These are phyloP conservation scores for Porcisia hertigi DNA, from an alignment of 208 protist genomes.

Conservation along the genomic window DNA sequence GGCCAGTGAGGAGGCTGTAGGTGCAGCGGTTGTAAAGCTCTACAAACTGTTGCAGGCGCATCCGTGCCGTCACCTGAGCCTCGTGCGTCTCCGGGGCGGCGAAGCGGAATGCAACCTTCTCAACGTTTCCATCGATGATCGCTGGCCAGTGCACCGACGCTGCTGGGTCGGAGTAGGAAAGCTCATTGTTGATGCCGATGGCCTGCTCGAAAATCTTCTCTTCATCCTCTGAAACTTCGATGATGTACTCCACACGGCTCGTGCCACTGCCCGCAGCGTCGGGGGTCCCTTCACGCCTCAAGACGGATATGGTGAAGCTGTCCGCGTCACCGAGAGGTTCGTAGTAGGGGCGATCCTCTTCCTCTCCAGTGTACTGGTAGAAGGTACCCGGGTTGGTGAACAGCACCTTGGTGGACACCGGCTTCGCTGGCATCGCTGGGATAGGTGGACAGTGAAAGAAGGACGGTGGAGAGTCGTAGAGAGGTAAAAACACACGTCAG, in stretches of 20 bases:
- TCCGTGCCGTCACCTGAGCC: conserved; percentile 11
- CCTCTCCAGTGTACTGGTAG: conserved; percentile 37
- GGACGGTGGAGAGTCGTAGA: too few relatives aligned
- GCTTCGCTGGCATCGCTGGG: background rate
- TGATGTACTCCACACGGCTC: conserved; percentile 24
- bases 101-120: conserved; percentile 58
- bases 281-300: conserved; percentile 17
- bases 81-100: conserved; percentile 9
- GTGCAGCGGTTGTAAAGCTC: conserved; percentile 65
- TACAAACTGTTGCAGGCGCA: conserved; percentile 39
- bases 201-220: conserved; percentile 41
- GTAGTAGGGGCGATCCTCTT: conserved; percentile 26
- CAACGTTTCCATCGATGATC: conserved; percentile 40
- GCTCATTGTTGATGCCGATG: conserved; percentile 45
- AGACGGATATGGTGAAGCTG: conserved; percentile 21
- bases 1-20: conserved; percentile 47
- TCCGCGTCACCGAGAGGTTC: conserved; percentile 32
- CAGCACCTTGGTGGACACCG: conserved; percentile 10
- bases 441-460: background rate
- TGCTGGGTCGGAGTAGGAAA: conserved; percentile 33
- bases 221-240: conserved; percentile 35
- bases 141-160: conserved; percentile 60
- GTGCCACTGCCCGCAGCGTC: background rate
- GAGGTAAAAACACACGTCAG: too few relatives aligned
- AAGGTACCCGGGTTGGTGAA: conserved; percentile 45